Percentiles rank a stretch among this genome's conserved stretches.
Conservation (phyloP, 1,284 basidiomycete species). For the Ustilago esculenta region DNA sequence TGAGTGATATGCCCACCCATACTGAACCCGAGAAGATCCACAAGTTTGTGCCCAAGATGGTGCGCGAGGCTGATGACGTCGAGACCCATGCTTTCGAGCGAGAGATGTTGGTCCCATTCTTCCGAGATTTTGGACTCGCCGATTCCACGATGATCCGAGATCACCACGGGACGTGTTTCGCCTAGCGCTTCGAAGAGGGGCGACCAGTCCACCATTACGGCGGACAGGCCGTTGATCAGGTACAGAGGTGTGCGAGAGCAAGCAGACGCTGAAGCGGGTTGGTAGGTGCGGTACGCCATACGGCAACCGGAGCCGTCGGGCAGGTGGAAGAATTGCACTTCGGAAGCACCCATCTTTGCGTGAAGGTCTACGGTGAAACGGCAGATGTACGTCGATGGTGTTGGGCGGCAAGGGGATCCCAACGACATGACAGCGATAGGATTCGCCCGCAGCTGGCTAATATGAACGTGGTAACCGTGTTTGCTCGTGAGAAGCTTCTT, state of each 20-base stretch:
- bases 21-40: conserved; percentile 60
- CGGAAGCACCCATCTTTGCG: neutral
- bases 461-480: neutral
- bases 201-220: conserved; percentile 62
- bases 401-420: neutral
- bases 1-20: conserved; percentile 65
- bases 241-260: conserved; percentile 39
- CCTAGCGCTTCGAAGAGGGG: conserved; percentile 50
- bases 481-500: neutral
- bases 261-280: neutral
- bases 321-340: conserved; percentile 14
- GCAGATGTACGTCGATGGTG: neutral
- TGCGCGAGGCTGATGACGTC: conserved; percentile 53
- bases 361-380: too few species aligned
- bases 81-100: conserved; percentile 53
- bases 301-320: conserved; percentile 21
- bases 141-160: conserved; percentile 62
- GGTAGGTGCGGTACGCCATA: conserved; percentile 43
- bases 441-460: too few species aligned
- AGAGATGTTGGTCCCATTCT: conserved; percentile 51
- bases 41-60: conserved; percentile 26
- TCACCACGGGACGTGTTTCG: conserved; percentile 41
- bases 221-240: conserved; percentile 62
- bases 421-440: neutral
- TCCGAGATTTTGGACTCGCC: conserved; percentile 45